These are phyloP conservation scores for Scheffersomyces titani DNA, from an alignment of 1,139 yeast species.

Conservation along the genomic window DNA sequence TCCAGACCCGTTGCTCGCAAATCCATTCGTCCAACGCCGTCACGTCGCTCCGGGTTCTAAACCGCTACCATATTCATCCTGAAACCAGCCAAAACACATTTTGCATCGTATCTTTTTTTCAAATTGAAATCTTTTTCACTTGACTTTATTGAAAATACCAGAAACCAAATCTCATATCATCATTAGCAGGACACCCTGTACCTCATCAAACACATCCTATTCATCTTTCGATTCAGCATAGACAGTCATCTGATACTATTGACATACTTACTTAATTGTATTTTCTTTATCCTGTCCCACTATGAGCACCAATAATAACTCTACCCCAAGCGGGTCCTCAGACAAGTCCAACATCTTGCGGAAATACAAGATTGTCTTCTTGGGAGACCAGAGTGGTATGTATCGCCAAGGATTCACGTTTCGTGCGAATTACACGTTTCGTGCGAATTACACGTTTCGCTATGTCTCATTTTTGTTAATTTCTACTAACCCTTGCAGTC, in stretches of 20 bases:
- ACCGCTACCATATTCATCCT: neutral
- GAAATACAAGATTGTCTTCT: slow-evolving; percentile 86
- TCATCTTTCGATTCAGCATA: neutral
- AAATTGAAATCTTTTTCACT: neutral
- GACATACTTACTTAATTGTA: neutral
- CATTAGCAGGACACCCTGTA: neutral
- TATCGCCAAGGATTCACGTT: slow-evolving; percentile 7
- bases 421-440: slow-evolving; percentile 1
- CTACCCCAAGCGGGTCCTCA: slow-evolving; percentile 3
- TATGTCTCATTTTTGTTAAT: neutral
- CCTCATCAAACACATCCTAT: neutral
- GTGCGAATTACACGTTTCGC: neutral
- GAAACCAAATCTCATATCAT: neutral
- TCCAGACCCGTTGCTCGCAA: neutral
- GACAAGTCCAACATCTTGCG: slow-evolving; percentile 39
- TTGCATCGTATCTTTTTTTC: neutral
- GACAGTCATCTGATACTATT: neutral
- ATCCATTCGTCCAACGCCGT: neutral
- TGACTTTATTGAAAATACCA: neutral
- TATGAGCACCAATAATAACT: slow-evolving; percentile 3
- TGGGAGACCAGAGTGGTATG: slow-evolving; percentile 93
- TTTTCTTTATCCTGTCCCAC: neutral
- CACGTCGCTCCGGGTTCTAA: neutral
- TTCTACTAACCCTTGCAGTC: slow-evolving; percentile 41
- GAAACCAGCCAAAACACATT: neutral